Evolutionary conservation across 1,284 basidiomycete species (phyloP).

Genomic region (Somion occarium): DNA sequence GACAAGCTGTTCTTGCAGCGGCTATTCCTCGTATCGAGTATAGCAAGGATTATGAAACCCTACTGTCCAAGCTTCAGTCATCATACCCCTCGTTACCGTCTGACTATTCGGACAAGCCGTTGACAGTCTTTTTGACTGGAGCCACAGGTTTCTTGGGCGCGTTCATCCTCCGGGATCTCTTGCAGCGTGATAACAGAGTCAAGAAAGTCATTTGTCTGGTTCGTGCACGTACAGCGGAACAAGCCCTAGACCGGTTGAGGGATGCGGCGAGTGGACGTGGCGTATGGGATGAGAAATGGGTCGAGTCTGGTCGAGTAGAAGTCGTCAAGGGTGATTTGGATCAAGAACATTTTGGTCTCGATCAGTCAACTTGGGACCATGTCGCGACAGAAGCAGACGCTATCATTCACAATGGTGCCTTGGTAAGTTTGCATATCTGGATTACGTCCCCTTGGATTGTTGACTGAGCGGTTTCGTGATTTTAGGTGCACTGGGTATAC

Average conservation of each 20-base stretch:
- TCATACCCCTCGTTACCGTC: slow-evolving; percentile 55
- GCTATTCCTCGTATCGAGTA: slow-evolving; percentile 51
- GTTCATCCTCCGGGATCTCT: slow-evolving; percentile 84
- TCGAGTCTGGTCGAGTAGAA: slow-evolving; percentile 64
- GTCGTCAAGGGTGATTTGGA: slow-evolving; percentile 89
- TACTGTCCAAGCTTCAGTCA: slow-evolving; percentile 55
- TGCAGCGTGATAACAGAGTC: slow-evolving; percentile 60
- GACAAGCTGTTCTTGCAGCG: slow-evolving; percentile 9
- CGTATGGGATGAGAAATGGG: slow-evolving; percentile 94
- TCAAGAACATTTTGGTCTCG: slow-evolving; percentile 74
- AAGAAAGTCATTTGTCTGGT: slow-evolving; percentile 91
- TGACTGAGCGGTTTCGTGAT: no score
- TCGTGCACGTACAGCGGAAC: slow-evolving; percentile 63
- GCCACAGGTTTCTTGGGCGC: slow-evolving; percentile 97
- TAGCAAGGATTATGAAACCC: slow-evolving; percentile 70
- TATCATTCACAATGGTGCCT: slow-evolving; percentile 92
- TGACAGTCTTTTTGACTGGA: slow-evolving; percentile 93
- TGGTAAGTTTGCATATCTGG: slow-evolving; percentile 73
- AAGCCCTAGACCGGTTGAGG: slow-evolving; percentile 69
- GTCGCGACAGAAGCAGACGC: slow-evolving; percentile 78
- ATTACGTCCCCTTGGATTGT: no score
- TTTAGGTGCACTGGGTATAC: slow-evolving; percentile 97
- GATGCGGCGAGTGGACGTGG: slow-evolving; percentile 80
- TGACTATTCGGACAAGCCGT: slow-evolving; percentile 46
- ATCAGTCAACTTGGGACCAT: slow-evolving; percentile 59